These are phyloP conservation scores for Botryosphaeria dothidea DNA, from an alignment of 2,329 filamentous ascomycete species.

Conservation along the genomic window DNA sequence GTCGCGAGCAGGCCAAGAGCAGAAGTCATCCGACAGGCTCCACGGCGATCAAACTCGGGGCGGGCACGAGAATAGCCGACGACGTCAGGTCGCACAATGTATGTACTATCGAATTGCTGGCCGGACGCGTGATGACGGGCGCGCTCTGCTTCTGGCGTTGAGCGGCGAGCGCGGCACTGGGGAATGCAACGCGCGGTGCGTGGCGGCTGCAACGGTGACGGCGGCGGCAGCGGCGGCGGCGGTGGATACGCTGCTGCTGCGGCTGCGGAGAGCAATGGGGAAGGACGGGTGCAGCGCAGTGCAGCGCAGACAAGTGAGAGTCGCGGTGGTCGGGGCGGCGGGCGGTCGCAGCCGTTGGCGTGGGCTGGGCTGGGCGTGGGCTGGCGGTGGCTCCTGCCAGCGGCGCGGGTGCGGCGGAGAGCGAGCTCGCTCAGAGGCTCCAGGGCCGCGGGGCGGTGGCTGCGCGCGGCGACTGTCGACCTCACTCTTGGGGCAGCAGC, in stretches of 20 bases:
- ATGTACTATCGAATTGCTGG: not conserved
- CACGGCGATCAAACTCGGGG: constrained; percentile 18
- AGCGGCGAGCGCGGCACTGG: not conserved
- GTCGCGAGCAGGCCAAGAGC: not conserved
- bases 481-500: not conserved
- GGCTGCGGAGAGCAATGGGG: not conserved
- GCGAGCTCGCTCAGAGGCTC: not conserved
- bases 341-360: too few relatives aligned
- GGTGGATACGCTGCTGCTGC: not conserved
- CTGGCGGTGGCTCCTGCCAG: too few relatives aligned
- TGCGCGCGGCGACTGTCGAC: not conserved
- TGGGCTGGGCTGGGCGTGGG: too few relatives aligned
- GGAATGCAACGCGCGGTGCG: not conserved
- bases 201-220: not conserved
- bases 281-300: not conserved
- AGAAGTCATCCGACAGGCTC: constrained; percentile 16
- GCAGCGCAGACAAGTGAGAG: not conserved
- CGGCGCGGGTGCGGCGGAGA: not conserved
- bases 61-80: constrained; percentile 8
- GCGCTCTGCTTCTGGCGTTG: not conserved
- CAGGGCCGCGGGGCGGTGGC: not conserved
- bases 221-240: not conserved
- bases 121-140: constrained; percentile 6
- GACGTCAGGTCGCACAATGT: not conserved
- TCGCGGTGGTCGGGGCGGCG: not conserved